Percentiles rank a stretch among this genome's conserved stretches.
Evolutionary conservation across 2,329 filamentous ascomycete species (phyloP).

Genomic region (Blumeria graminis): DNA sequence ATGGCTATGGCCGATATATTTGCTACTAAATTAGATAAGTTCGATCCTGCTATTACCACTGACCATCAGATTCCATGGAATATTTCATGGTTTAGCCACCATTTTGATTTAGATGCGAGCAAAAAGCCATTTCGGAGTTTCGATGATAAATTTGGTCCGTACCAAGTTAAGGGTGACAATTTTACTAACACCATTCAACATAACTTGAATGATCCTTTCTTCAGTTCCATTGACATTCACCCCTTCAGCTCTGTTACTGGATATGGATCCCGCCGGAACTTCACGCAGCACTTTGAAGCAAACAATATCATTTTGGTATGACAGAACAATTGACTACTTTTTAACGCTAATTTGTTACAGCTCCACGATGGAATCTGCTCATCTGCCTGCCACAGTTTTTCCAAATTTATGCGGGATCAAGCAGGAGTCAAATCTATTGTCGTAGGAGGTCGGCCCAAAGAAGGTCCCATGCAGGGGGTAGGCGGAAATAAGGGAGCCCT

Average conservation of each 20-base stretch:
- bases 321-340: background rate
- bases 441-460: slow-evolving; percentile 32
- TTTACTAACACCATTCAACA: slow-evolving; percentile 10
- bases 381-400: slow-evolving; percentile 34
- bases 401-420: slow-evolving; percentile 26
- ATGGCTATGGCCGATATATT: slow-evolving; percentile 8
- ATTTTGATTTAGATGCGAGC: slow-evolving; percentile 9
- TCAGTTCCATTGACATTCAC: slow-evolving; percentile 4
- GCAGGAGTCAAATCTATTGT: slow-evolving; percentile 30
- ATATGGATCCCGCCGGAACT: slow-evolving; percentile 12
- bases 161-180: slow-evolving; percentile 7
- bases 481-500: slow-evolving; percentile 39
- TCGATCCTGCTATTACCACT: slow-evolving; percentile 9
- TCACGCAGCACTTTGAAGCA: slow-evolving; percentile 17
- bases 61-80: too few relatives aligned
- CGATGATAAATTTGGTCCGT: slow-evolving; percentile 11
- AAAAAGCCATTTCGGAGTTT: slow-evolving; percentile 10
- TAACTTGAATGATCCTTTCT: slow-evolving; percentile 10
- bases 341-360: background rate
- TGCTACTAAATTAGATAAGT: slow-evolving; percentile 8
- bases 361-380: slow-evolving; percentile 29
- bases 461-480: slow-evolving; percentile 32
- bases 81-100: too few relatives aligned
- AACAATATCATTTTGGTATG: slow-evolving; percentile 17
- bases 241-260: slow-evolving; percentile 14